A percentile compares a stretch with the other conserved stretches of the same genome.
These are phyloP conservation scores for Eucalyptus viminalis DNA, from an alignment of 345 rosid genomes.

Conservation along the genomic window DNA sequence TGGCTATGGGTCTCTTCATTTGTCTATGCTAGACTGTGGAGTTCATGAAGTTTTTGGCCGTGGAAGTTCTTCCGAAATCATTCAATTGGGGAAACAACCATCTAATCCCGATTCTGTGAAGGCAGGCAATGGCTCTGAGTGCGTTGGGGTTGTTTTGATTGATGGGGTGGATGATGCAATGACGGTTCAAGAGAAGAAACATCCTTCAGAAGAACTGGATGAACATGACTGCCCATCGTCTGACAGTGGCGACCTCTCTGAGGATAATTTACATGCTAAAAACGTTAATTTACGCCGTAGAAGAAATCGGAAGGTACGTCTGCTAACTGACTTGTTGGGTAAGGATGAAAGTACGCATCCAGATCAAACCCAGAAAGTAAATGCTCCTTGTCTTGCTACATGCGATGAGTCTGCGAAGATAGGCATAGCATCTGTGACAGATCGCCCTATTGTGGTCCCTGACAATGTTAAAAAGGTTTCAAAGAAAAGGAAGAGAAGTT, in stretches of 20 bases:
- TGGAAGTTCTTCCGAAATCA: background rate
- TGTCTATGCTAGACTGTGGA: background rate
- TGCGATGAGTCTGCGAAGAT: slow-evolving; percentile 10
- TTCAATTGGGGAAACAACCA: slow-evolving; percentile 4
- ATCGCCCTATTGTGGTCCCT: background rate
- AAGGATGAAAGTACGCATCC: slow-evolving; percentile 13
- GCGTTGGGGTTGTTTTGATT: slow-evolving; percentile 7
- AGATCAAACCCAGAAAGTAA: slow-evolving; percentile 8
- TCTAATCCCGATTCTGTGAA: background rate
- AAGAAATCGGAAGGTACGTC: slow-evolving; percentile 56
- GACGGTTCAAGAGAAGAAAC: slow-evolving; percentile 9
- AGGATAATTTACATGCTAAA: slow-evolving; percentile 7
- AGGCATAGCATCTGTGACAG: slow-evolving; percentile 1
- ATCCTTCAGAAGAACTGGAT: slow-evolving; percentile 18
- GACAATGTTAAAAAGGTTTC: background rate
- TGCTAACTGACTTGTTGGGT: slow-evolving; percentile 64
- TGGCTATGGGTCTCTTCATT: slow-evolving; percentile 4
- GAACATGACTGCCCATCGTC: slow-evolving; percentile 30
- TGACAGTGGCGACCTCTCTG: slow-evolving; percentile 38
- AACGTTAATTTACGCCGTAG: slow-evolving; percentile 37
- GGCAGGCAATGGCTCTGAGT: slow-evolving; percentile 4
- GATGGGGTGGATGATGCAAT: slow-evolving; percentile 12
- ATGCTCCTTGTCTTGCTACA: slow-evolving; percentile 10
- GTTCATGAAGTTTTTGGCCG: slow-evolving; percentile 6
- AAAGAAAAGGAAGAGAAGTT: slow-evolving; percentile 49